A percentile compares a stretch with the other conserved stretches of the same genome.
Conservation (phyloP, 208 protist species). For the Leishmania braziliensis region DNA sequence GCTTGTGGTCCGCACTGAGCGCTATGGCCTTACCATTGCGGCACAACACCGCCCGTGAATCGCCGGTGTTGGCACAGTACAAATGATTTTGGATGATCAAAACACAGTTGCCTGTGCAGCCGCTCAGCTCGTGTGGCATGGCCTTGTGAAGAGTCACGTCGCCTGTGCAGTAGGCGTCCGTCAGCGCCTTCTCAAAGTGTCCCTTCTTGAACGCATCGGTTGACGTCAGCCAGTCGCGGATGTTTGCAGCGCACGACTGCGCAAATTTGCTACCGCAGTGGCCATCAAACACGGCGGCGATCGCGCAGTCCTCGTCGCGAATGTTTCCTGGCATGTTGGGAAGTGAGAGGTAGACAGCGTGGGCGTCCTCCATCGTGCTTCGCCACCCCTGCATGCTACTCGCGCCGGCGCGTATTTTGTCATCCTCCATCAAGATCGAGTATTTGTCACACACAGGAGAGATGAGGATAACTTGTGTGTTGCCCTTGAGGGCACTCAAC, state of each 20-base stretch:
- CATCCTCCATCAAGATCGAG: conserved; percentile 91
- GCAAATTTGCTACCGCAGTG: conserved; percentile 86
- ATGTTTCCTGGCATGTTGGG: conserved; percentile 70
- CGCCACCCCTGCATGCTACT: conserved; percentile 93
- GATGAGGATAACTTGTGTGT: conserved; percentile 79
- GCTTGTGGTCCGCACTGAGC: conserved; percentile 96
- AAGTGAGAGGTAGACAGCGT: conserved; percentile 82
- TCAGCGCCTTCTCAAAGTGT: conserved; percentile 72
- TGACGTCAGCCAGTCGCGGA: conserved; percentile 77
- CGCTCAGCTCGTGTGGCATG: conserved; percentile 79
- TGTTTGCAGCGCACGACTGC: conserved; percentile 73
- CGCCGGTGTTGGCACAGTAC: conserved; percentile 95
- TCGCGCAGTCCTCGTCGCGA: conserved; percentile 72
- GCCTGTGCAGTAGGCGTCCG: conserved; percentile 66
- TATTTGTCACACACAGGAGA: conserved; percentile 89
- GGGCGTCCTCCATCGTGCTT: conserved; percentile 92
- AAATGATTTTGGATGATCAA: conserved; percentile 87
- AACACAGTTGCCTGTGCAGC: conserved; percentile 84
- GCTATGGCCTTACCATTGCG: conserved; percentile 84
- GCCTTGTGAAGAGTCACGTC: conserved; percentile 73
- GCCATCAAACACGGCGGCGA: conserved; percentile 89
- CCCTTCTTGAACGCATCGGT: conserved; percentile 54
- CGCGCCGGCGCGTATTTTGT: conserved; percentile 86
- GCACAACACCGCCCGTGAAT: conserved; percentile 91
- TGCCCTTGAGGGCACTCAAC: conserved; percentile 51